Base-by-base conservation (phyloP, 208 protist species). In the Zelonia costaricensis region DNA sequence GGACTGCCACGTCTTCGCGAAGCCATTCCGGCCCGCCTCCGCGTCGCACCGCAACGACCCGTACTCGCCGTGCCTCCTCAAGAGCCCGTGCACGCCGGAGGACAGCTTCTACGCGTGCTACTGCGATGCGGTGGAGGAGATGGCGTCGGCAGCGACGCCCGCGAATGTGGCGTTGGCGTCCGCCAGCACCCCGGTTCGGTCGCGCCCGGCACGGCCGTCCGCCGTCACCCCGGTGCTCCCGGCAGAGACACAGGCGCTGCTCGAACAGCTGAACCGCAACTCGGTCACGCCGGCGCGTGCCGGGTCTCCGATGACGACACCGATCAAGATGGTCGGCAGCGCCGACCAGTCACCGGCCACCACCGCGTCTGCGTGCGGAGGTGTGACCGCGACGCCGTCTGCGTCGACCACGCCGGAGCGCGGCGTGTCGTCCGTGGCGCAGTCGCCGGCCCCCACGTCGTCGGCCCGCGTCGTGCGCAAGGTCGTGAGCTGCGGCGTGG, bases 21-120 rank as follows among this genome's bases (percentile, higher is more conserved):
- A 72, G 51, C 57, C 65, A 56, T 64, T 72, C 65, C 59, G 55
- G 47, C 43, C 62, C 18, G 46, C 56, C n/a, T 3, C 57, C 3
- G 67, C 39, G 40, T 35, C 51, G 38, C 55, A 36, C 28, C 76
- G 69, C 60, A 68, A 77, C 65, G 70, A 92, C 62, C 85, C 85
- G 20, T 92, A 92, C 72, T 48, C 55, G 28, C 78, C 74, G 31
- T 74, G 71, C 63, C 39, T 83, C 18, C 44, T 65, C 39, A 72
- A 48, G 33, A 65, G 54, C 54, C 55, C 22, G 27, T 73, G 64
- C 38, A 67, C 69, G 9, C 48, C 85, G 1, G 76, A 86, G 67
- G 74, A 81, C 52, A 80, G 66, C 66, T 93, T 90, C 66, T 68
- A 67, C 40, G 85, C 78, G 31, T 82, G 72, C 42, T 88, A 93